Evolutionary conservation across 768 basidiomycete species (phyloP).

Genomic region (Tulasnella sp.): DNA sequence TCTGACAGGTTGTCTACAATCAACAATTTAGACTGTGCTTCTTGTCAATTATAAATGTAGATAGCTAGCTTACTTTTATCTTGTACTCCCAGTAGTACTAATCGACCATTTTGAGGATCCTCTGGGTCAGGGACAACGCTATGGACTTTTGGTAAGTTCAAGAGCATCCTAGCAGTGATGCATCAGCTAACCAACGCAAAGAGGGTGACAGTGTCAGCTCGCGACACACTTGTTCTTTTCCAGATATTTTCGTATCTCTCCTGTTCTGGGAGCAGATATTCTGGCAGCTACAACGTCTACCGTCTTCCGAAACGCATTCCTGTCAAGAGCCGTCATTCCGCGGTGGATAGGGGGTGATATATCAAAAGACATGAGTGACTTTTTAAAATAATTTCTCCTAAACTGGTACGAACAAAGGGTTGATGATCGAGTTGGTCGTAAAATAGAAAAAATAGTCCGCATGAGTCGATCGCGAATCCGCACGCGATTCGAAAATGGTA

Average conservation of each 20-base stretch:
- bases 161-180: constrained; percentile 34
- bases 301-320: constrained; percentile 47
- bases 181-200: constrained; percentile 8
- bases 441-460: too few relatives aligned
- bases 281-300: constrained; percentile 57
- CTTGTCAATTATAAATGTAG: background rate
- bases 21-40: constrained; percentile 28
- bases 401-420: background rate
- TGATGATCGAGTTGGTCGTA: background rate
- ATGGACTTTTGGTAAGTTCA: constrained; percentile 57
- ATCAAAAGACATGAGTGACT: constrained; percentile 9
- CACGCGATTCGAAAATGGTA: background rate
- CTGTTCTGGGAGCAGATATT: constrained; percentile 44
- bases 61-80: constrained; percentile 1
- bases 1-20: constrained; percentile 54
- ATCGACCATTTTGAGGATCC: constrained; percentile 41
- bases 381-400: background rate
- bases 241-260: constrained; percentile 41
- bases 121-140: constrained; percentile 42
- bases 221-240: constrained; percentile 43
- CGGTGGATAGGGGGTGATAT: constrained; percentile 37
- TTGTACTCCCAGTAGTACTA: constrained; percentile 38
- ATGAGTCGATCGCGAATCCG: too few relatives aligned
- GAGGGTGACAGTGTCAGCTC: background rate
- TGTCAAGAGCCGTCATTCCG: constrained; percentile 41